phyloP scores from a whole-genome alignment of 176 grass and related monocot genomes.

The Aegilops umbellulata region DNA sequence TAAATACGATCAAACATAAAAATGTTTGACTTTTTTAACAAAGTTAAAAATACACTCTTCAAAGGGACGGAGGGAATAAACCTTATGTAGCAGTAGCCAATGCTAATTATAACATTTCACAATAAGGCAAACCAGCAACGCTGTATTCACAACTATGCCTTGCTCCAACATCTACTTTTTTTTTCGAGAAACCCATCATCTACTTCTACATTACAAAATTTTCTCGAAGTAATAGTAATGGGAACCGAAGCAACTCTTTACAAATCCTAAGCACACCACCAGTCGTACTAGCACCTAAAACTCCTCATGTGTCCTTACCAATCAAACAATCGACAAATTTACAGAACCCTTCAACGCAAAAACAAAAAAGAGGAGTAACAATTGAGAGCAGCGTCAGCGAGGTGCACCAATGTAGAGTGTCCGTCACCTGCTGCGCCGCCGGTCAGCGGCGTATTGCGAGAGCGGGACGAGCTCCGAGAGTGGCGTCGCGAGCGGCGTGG shows the following conservation, averaged over 20 bases:
- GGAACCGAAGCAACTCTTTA: conserved; percentile 30
- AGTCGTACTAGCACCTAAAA: conserved; percentile 3
- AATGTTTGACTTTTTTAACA: too few relatives aligned
- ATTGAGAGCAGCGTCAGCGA: conserved; percentile 32
- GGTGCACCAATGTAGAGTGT: not conserved
- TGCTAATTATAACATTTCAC: not conserved
- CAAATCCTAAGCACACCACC: conserved; percentile 32
- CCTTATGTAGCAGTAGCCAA: not conserved
- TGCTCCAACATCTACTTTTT: conserved; percentile 5
- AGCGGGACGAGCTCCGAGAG: conserved; percentile 81
- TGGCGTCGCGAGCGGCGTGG: conserved; percentile 69
- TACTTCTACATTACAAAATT: conserved; percentile 38
- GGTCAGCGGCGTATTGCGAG: conserved; percentile 75
- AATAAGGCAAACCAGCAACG: conserved; percentile 17
- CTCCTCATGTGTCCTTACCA: not conserved
- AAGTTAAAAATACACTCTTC: too few relatives aligned
- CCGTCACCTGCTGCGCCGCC: conserved; percentile 51
- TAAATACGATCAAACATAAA: too few relatives aligned
- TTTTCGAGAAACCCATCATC: not conserved
- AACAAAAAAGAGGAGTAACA: not conserved
- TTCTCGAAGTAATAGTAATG: conserved; percentile 1
- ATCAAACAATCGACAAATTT: conserved; percentile 20
- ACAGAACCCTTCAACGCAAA: not conserved
- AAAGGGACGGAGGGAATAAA: too few relatives aligned
- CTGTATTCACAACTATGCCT: conserved; percentile 33